phyloP scores from a whole-genome alignment of 1,284 basidiomycete species.

The Gomphus bonarii region DNA sequence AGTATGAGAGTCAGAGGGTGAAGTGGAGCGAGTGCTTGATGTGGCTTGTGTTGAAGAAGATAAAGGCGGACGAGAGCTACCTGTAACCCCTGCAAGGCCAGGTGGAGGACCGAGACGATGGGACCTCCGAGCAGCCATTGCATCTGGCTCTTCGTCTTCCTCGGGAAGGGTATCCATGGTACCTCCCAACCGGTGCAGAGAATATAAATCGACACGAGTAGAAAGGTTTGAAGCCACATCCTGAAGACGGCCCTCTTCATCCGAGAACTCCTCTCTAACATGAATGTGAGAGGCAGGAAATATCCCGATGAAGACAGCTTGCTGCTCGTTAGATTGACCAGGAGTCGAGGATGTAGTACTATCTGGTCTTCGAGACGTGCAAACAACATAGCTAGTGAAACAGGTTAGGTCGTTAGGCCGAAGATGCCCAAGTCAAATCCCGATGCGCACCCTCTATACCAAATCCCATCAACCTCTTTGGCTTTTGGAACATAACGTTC shows the following conservation, averaged over 20 bases:
- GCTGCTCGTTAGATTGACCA: constrained; percentile 57
- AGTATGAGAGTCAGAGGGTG: constrained; percentile 52
- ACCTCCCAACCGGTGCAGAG: constrained; percentile 32
- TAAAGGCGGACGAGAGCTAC: constrained; percentile 60
- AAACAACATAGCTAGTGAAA: constrained; percentile 72
- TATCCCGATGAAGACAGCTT: constrained; percentile 92
- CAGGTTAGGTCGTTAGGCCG: background rate
- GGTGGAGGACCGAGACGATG: constrained; percentile 64
- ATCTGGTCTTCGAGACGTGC: constrained; percentile 62
- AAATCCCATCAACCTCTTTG: constrained; percentile 67
- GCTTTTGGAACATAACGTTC: constrained; percentile 72
- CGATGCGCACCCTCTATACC: constrained; percentile 78
- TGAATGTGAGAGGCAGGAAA: constrained; percentile 90
- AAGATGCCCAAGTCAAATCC: constrained; percentile 11
- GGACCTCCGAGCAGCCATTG: constrained; percentile 32
- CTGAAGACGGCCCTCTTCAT: constrained; percentile 79
- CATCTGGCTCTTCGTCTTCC: constrained; percentile 55
- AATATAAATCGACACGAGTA: constrained; percentile 10
- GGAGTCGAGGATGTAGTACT: constrained; percentile 46
- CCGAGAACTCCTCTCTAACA: constrained; percentile 80
- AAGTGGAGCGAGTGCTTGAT: constrained; percentile 53
- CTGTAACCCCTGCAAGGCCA: constrained; percentile 60
- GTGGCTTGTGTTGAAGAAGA: constrained; percentile 20
- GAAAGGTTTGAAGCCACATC: constrained; percentile 44
- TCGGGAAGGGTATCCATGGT: constrained; percentile 60